These are phyloP conservation scores for Helotiales sp. DNA, from an alignment of 2,329 filamentous ascomycete genomes.

Conservation along the genomic window DNA sequence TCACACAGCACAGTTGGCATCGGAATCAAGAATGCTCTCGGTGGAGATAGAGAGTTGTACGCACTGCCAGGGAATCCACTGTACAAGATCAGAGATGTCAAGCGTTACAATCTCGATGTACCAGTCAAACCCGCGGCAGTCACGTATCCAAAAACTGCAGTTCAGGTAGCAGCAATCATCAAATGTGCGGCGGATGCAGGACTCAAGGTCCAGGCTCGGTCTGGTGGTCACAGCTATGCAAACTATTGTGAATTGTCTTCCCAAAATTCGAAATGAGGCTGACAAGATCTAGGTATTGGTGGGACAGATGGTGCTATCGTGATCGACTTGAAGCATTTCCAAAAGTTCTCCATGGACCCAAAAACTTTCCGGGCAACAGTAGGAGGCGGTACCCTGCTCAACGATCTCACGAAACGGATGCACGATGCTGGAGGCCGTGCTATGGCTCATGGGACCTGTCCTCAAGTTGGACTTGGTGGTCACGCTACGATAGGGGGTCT, in stretches of 20 bases:
- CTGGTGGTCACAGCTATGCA: conserved; percentile 55
- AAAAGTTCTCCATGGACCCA: conserved; percentile 53
- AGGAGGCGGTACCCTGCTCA: conserved; percentile 53
- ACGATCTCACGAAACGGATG: conserved; percentile 50
- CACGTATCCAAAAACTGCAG: conserved; percentile 31
- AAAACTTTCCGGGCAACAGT: conserved; percentile 54
- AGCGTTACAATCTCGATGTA: conserved; percentile 25
- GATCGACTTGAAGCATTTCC: conserved; percentile 55
- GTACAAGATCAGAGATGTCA: conserved; percentile 22
- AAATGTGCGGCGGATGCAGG: conserved; percentile 43
- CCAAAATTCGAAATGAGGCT: background rate
- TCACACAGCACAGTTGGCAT: conserved; percentile 10
- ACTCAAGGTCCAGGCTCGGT: conserved; percentile 49
- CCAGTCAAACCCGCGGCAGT: conserved; percentile 24
- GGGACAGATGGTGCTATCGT: conserved; percentile 50
- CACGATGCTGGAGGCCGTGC: conserved; percentile 54
- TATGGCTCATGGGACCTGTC: conserved; percentile 60
- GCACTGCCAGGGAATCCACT: conserved; percentile 23
- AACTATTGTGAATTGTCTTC: conserved; percentile 36
- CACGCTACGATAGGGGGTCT: conserved; percentile 53
- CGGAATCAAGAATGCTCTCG: conserved; percentile 17
- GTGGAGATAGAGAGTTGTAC: conserved; percentile 16
- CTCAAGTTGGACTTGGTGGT: conserved; percentile 58
- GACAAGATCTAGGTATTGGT: conserved; percentile 41
- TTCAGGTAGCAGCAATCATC: conserved; percentile 44